A percentile compares a stretch with the other conserved stretches of the same genome.
These are phyloP conservation scores for Juglanconis sp. DNA, from an alignment of 2,329 filamentous ascomycete species.

Conservation along the genomic window DNA sequence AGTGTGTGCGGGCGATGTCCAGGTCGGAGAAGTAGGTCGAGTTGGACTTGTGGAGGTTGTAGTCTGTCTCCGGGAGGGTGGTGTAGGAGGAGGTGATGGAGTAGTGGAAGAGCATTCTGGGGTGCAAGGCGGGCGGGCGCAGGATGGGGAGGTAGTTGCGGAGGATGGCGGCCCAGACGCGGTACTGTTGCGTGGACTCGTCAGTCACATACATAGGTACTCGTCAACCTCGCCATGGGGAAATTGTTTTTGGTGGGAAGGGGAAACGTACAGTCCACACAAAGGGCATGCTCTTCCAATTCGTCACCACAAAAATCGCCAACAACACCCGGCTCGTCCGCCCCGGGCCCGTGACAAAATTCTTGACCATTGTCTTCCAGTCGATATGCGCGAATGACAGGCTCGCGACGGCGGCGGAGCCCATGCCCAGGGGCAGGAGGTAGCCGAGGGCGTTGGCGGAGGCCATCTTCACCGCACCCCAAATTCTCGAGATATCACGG, in stretches of 20 bases:
- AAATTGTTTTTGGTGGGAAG: neutral
- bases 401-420: conserved; percentile 43
- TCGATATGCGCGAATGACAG: conserved; percentile 40
- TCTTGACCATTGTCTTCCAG: conserved; percentile 34
- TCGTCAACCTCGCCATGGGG: neutral
- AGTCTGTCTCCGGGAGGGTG: conserved; percentile 34
- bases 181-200: conserved; percentile 22
- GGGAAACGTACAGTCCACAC: conserved; percentile 67
- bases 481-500: neutral
- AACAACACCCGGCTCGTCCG: conserved; percentile 50
- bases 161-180: conserved; percentile 33
- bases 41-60: conserved; percentile 40
- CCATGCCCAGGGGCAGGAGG: conserved; percentile 39
- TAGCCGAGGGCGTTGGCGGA: conserved; percentile 14
- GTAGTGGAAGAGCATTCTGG: conserved; percentile 35
- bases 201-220: neutral
- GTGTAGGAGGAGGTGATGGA: conserved; percentile 29
- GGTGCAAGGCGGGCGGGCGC: conserved; percentile 18
- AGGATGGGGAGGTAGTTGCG: conserved; percentile 27
- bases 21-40: conserved; percentile 83
- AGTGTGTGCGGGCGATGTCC: conserved; percentile 77
- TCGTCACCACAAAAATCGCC: conserved; percentile 56
- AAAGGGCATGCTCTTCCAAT: conserved; percentile 72
- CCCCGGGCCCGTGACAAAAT: conserved; percentile 53
- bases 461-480: conserved; percentile 3